Evolutionary conservation across 441 rosid genomes (phyloP).

Genomic region (Gossypium davidsonii): DNA sequence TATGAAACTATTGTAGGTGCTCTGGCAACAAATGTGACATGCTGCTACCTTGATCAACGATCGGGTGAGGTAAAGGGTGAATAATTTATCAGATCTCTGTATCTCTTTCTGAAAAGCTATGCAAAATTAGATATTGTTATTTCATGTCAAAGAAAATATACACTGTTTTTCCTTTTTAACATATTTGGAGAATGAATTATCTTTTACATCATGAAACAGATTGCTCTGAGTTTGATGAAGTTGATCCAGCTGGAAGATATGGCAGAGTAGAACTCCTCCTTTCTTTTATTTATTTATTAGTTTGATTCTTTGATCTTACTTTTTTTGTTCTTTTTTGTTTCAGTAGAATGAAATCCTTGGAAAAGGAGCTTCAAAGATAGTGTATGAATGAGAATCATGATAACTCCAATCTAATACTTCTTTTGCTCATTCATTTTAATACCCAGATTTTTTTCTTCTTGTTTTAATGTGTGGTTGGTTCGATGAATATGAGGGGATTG

Average conservation of each 20-base stretch:
- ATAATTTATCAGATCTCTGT: constrained; percentile 10
- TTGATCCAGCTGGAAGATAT: constrained; percentile 98
- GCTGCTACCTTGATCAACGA: too few species aligned
- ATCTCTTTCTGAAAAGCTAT: neutral
- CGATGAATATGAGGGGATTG: constrained; percentile 91
- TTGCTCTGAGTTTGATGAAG: constrained; percentile 75
- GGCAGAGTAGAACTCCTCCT: constrained; percentile 55
- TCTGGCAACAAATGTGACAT: too few species aligned
- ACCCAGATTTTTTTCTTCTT: neutral
- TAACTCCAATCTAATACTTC: neutral
- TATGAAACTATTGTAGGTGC: too few species aligned
- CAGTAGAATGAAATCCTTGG: constrained; percentile 87
- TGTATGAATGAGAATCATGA: constrained; percentile 37
- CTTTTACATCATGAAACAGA: constrained; percentile 35
- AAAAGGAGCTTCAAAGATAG: constrained; percentile 88
- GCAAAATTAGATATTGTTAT: neutral
- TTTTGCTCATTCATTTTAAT: neutral
- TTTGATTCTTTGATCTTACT: neutral
- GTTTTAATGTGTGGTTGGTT: constrained; percentile 20
- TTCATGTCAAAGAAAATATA: constrained; percentile 1
- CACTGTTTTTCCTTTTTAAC: neutral
- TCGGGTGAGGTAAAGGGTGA: neutral
- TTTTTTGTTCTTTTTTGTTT: constrained; percentile 23
- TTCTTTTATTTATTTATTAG: neutral
- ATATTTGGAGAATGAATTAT: constrained; percentile 41